Evolutionary conservation across 208 protist genomes (phyloP).

Genomic region (Acanthamoeba sp.): DNA sequence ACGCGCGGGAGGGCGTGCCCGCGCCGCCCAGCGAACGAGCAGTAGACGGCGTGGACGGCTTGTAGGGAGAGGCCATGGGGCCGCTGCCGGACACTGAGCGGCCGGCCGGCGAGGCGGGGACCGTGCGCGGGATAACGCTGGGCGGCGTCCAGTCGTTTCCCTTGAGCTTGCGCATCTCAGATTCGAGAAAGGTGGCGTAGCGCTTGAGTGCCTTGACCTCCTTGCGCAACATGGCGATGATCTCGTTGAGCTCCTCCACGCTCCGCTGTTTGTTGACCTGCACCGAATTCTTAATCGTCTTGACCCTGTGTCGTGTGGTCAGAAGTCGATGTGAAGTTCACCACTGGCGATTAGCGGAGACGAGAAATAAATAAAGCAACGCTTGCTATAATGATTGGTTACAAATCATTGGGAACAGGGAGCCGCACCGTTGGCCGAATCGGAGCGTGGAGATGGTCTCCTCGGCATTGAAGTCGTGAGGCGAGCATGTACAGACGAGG

Average conservation of each 20-base stretch:
- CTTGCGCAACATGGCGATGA: constrained; percentile 76
- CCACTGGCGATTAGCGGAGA: background rate
- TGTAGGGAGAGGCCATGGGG: background rate
- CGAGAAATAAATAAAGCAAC: background rate
- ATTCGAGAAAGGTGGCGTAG: constrained; percentile 73
- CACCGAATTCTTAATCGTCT: constrained; percentile 88
- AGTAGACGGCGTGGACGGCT: background rate
- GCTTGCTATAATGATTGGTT: too few relatives aligned
- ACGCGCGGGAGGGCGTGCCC: background rate
- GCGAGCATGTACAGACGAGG: constrained; percentile 91
- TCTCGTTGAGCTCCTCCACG: constrained; percentile 81
- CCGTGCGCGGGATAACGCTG: constrained; percentile 11
- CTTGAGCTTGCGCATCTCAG: constrained; percentile 51
- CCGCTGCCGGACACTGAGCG: background rate
- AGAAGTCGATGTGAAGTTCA: background rate
- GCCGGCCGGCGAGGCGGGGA: background rate
- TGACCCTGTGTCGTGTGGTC: constrained; percentile 72
- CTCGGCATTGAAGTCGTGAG: constrained; percentile 86
- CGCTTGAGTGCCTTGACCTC: constrained; percentile 75
- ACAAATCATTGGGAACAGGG: too few relatives aligned
- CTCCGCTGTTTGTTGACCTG: constrained; percentile 85
- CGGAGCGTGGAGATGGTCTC: constrained; percentile 92
- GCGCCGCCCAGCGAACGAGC: background rate
- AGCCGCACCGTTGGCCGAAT: constrained; percentile 90
- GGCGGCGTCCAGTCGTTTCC: background rate